Conservation (phyloP, 192 early-diverging fungal species). For the Spinellus fusiger region DNA sequence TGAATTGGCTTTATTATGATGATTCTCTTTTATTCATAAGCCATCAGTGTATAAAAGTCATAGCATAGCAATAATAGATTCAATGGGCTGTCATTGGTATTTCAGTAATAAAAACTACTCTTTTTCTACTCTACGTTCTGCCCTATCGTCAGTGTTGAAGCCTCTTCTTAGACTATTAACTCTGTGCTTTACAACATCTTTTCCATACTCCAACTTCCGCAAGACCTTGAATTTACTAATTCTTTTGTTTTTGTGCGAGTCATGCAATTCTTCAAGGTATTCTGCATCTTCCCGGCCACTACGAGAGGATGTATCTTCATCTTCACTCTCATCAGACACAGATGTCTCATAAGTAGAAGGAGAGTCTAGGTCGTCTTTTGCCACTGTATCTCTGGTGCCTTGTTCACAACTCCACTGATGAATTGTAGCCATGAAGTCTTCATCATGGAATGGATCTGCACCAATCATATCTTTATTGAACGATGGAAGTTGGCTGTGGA, state of each 20-base stretch:
- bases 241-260: constrained; percentile 1
- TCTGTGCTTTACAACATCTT: constrained; percentile 17
- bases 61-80: constrained; percentile 3
- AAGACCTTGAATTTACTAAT: constrained; percentile 14
- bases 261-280: constrained; percentile 4
- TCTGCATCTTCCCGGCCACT: constrained; percentile 3
- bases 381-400: background rate
- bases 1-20: too few species aligned
- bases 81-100: too few species aligned
- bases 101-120: too few species aligned
- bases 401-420: constrained; percentile 19
- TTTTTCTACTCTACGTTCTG: constrained; percentile 8
- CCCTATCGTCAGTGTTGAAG: constrained; percentile 19
- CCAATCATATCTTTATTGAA: constrained; percentile 25
- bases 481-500: constrained; percentile 10
- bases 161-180: constrained; percentile 17
- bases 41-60: too few species aligned
- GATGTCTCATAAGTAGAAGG: background rate
- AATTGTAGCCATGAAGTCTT: constrained; percentile 4
- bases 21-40: too few species aligned
- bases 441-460: constrained; percentile 18
- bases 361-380: background rate
- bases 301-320: background rate
- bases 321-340: constrained; percentile 4
- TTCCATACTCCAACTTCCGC: constrained; percentile 17